A percentile compares a stretch with the other conserved stretches of the same genome.
These are phyloP conservation scores for Cladobotryum protrusum DNA, from an alignment of 2,329 filamentous ascomycete species.

Conservation along the genomic window DNA sequence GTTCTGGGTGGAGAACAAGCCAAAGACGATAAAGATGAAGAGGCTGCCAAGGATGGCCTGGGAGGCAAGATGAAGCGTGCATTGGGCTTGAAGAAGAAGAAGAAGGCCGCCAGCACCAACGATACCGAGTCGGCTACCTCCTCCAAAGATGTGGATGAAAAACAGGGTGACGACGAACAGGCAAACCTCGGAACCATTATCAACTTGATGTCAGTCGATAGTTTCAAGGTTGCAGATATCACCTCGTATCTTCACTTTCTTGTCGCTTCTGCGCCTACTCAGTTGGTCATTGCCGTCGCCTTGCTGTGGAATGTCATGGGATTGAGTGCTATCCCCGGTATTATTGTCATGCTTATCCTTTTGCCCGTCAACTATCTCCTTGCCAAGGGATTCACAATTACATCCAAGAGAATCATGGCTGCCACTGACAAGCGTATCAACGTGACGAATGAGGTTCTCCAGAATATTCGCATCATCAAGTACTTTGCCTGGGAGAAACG, in stretches of 20 bases:
- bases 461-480: conserved; percentile 98
- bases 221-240: conserved; percentile 95
- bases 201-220: conserved; percentile 98
- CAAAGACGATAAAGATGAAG: conserved; percentile 24
- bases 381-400: conserved; percentile 74
- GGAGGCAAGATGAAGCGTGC: conserved; percentile 47
- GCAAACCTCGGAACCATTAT: conserved; percentile 97
- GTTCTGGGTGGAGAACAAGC: conserved; percentile 54
- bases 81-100: conserved; percentile 57
- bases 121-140: conserved; percentile 30
- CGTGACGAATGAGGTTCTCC: conserved; percentile 91
- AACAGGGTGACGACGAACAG: conserved; percentile 54
- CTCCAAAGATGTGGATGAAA: conserved; percentile 31
- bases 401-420: conserved; percentile 85
- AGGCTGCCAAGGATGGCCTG: conserved; percentile 31
- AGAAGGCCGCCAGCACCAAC: conserved; percentile 31
- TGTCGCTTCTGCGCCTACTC: conserved; percentile 85
- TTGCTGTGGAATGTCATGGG: conserved; percentile 89
- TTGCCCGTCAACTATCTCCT: conserved; percentile 87
- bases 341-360: conserved; percentile 81
- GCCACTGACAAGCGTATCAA: conserved; percentile 95
- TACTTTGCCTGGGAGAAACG: conserved; percentile 98
- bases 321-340: conserved; percentile 86
- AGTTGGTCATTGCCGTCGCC: conserved; percentile 72
- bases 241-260: conserved; percentile 94